Evolutionary conservation across 2,329 filamentous ascomycete genomes (phyloP).

Genomic region (Paecilomyces fulvus): DNA sequence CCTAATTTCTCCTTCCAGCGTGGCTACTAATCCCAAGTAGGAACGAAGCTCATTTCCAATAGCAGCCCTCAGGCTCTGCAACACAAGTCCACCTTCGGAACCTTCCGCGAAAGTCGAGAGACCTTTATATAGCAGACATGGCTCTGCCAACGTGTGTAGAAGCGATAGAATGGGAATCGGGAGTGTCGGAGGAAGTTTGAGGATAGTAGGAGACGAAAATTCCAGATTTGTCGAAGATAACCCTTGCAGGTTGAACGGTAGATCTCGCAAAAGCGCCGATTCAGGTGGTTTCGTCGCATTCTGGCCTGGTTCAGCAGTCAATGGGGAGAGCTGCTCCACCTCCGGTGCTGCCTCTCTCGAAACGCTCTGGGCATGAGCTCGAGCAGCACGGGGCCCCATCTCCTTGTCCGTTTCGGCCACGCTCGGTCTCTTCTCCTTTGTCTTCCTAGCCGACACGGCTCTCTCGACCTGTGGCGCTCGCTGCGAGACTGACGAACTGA

Average conservation of each 20-base stretch:
- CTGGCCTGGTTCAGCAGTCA: slow-evolving; percentile 24
- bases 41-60: slow-evolving; percentile 77
- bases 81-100: slow-evolving; percentile 73
- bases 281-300: slow-evolving; percentile 55
- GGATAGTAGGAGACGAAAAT: slow-evolving; percentile 59
- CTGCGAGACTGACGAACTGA: slow-evolving; percentile 34
- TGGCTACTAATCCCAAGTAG: slow-evolving; percentile 84
- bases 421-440: slow-evolving; percentile 11
- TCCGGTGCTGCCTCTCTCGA: slow-evolving; percentile 13
- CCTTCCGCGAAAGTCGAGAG: slow-evolving; percentile 76
- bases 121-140: slow-evolving; percentile 79
- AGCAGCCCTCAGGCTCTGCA: slow-evolving; percentile 83
- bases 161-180: slow-evolving; percentile 79
- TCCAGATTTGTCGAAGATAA: slow-evolving; percentile 77
- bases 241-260: slow-evolving; percentile 89
- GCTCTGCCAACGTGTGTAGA: slow-evolving; percentile 82
- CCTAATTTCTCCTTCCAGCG: slow-evolving; percentile 84
- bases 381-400: slow-evolving; percentile 5
- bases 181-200: slow-evolving; percentile 70
- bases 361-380: slow-evolving; percentile 9
- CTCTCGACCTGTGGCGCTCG: slow-evolving; percentile 19
- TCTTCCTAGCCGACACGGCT: slow-evolving; percentile 16
- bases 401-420: slow-evolving; percentile 11
- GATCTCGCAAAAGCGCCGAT: slow-evolving; percentile 61
- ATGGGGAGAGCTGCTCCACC: slow-evolving; percentile 8